These are phyloP conservation scores for Acanthamoeba triangularis DNA, from an alignment of 208 protist genomes.

Conservation along the genomic window DNA sequence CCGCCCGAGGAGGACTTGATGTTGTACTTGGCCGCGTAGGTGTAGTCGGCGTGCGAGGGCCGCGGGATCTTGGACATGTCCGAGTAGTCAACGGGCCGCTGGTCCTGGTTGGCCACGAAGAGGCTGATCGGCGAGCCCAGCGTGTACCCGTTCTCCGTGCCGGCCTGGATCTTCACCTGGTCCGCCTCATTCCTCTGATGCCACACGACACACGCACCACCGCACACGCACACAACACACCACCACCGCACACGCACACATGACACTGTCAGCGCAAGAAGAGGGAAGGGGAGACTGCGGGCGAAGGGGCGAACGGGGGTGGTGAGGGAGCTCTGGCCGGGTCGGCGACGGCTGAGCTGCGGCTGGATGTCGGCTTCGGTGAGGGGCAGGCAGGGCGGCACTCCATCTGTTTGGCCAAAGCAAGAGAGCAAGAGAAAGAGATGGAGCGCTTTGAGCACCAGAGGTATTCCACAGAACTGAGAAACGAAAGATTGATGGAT, in stretches of 20 bases:
- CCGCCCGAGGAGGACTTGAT: conserved; percentile 89
- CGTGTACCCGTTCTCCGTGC: conserved; percentile 91
- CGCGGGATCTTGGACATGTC: conserved; percentile 88
- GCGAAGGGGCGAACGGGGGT: conserved; percentile 81
- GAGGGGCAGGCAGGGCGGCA: conserved; percentile 89
- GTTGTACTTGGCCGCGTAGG: conserved; percentile 91
- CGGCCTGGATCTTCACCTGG: conserved; percentile 90
- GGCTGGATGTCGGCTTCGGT: conserved; percentile 92
- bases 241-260: neutral
- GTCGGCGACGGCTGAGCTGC: conserved; percentile 87
- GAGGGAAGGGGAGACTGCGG: neutral
- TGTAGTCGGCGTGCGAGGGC: conserved; percentile 94
- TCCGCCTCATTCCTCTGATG: conserved; percentile 89
- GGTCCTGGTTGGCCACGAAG: conserved; percentile 92
- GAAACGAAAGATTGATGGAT: no score
- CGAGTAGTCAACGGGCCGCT: conserved; percentile 92
- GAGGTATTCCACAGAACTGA: neutral
- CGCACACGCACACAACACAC: neutral
- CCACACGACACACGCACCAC: no score
- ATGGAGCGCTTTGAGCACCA: neutral
- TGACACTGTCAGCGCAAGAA: neutral
- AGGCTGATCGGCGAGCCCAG: conserved; percentile 93
- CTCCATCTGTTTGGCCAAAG: conserved; percentile 89
- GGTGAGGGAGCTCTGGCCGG: conserved; percentile 90
- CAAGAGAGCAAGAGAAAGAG: conserved; percentile 44